Base-by-base conservation (phyloP, 2,329 filamentous ascomycete genomes). In the Calonectria crousiana region DNA sequence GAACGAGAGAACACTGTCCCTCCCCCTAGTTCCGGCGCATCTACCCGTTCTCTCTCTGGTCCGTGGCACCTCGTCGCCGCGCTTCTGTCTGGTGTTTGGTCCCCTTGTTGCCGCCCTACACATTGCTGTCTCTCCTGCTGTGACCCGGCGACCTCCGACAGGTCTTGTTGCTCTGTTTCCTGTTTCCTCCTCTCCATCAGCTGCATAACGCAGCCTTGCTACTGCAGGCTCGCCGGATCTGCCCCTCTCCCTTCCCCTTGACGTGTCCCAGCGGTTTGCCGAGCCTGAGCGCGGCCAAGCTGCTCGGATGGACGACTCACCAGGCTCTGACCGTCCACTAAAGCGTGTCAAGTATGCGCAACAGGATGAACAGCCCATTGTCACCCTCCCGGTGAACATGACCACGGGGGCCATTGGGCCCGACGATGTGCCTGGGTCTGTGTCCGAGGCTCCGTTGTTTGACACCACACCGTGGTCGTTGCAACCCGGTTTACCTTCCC, bases 271-370 rank as follows among this genome's bases (percentile, higher is more conserved):
- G 72, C 58, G 69, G 38, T 44, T 56, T 67, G 71, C 67, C 62
- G 60, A 76, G 69, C 68, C 72, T 47, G 72, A 74, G 67, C 41
- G 26, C 68, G 60, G 60, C 69, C 30, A 69, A 76, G 67, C 73
- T 71, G 74, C 74, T 75, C 73, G 70, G 67, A 82, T 82, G 80
- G 80, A 78, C 52, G 75, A 76, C 69, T 77, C 76, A 20, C 72
- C 78, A 71, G 80, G 75, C 58, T 78, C 79, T 69, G 76, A 74
- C 67, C 80, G 78, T 71, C 80, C 80, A 53, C 71, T 73, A 60
- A 82, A 82, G 80, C 80, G 80, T 69, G 74, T 80, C 71, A 82
- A 81, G 73, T 80, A 80, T 70, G 75, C 70, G 70, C 76, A 68
- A 65, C 65, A 70, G 56, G 75, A 73, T 58, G 74, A 77, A 53